Base-by-base conservation (phyloP, 768 basidiomycete genomes). In the Gloeostereum incarnatum region DNA sequence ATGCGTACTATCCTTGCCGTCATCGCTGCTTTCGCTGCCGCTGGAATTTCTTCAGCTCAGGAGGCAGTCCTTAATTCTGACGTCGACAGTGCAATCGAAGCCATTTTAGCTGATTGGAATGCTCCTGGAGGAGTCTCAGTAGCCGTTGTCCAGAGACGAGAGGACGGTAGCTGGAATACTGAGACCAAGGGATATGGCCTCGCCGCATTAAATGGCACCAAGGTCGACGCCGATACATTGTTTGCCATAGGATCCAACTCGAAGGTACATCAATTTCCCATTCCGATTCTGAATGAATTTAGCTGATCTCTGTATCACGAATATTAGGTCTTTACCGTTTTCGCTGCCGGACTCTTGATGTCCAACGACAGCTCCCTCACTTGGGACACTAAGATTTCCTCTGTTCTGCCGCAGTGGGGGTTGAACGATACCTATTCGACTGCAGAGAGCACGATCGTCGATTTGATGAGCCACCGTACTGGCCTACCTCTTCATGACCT, bases 391-490 rank as follows among this genome's bases (percentile, higher is more conserved):
- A 54, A 53, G 31, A 38, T 58, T 3, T 35, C 29, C 14, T 41
- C 45, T 3, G 42, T 58, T 13, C 29, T 54, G n/a, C 54, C 56
- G 0, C 49, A 45, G 11, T 53, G 49, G 48, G 32, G 40, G 17
- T 46, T 56, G 24, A 47, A 44, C 43, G 55, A 58, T 31, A 47
- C 48, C 3, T 22, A 50, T 22, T 49, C 51, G 2, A 43, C 45
- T 2, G 31, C 41, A 20, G 41, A 48, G 21, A 46, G 38, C 11
- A 40, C 48, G 2, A 48, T 57, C 22, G 34, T 48, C 23, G 56
- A 57, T 34, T 35, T 51, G 3, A 51, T 55, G 51, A 51, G 47
- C 42, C 56, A 57, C 30, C 50, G 52, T 31, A 54, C 56, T 24
- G 54, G 53, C 3, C 30, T 50, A 5, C 52, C 56, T 26, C 48